phyloP scores from a whole-genome alignment of 192 early-diverging fungal species.

The Coemansia umbellata region DNA sequence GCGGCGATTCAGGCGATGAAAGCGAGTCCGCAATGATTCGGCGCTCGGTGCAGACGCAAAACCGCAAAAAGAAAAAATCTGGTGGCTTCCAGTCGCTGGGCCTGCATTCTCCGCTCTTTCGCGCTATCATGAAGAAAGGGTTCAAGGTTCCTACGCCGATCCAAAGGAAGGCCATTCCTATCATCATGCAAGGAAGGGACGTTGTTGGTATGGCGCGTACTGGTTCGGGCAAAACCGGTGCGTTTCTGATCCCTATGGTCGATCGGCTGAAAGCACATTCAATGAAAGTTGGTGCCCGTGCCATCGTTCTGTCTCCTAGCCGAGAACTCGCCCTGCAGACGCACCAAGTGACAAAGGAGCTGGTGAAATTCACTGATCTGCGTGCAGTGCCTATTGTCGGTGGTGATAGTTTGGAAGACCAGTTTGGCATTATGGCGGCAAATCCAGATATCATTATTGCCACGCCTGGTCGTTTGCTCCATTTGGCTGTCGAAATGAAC shows the following conservation, averaged over 20 bases:
- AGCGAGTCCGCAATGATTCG: slow-evolving; percentile 41
- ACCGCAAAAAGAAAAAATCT: slow-evolving; percentile 91
- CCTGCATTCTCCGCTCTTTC: slow-evolving; percentile 75
- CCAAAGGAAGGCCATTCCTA: slow-evolving; percentile 91
- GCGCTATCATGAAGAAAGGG: slow-evolving; percentile 86
- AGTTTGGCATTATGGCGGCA: slow-evolving; percentile 86
- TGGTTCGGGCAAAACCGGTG: slow-evolving; percentile 96
- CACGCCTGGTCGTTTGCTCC: slow-evolving; percentile 79
- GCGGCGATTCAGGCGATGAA: slow-evolving; percentile 6
- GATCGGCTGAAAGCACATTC: slow-evolving; percentile 85
- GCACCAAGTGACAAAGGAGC: slow-evolving; percentile 87
- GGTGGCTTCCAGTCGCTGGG: slow-evolving; percentile 99
- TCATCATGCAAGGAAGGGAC: slow-evolving; percentile 87
- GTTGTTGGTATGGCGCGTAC: slow-evolving; percentile 98
- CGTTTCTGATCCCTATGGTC: slow-evolving; percentile 90
- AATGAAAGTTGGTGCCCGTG: slow-evolving; percentile 77
- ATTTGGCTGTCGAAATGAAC: slow-evolving; percentile 84
- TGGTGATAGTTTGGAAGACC: slow-evolving; percentile 96
- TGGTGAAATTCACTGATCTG: slow-evolving; percentile 90
- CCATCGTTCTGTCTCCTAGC: slow-evolving; percentile 85
- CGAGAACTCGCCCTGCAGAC: slow-evolving; percentile 97
- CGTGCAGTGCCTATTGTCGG: slow-evolving; percentile 86
- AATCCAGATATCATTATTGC: slow-evolving; percentile 94
- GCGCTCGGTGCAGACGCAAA: slow-evolving; percentile 54
- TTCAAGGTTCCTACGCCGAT: slow-evolving; percentile 99